Percentiles rank a stretch among this genome's conserved stretches.
Evolutionary conservation across 179 eudicot species (phyloP).

Genomic region (Monotropa hypopitys): DNA sequence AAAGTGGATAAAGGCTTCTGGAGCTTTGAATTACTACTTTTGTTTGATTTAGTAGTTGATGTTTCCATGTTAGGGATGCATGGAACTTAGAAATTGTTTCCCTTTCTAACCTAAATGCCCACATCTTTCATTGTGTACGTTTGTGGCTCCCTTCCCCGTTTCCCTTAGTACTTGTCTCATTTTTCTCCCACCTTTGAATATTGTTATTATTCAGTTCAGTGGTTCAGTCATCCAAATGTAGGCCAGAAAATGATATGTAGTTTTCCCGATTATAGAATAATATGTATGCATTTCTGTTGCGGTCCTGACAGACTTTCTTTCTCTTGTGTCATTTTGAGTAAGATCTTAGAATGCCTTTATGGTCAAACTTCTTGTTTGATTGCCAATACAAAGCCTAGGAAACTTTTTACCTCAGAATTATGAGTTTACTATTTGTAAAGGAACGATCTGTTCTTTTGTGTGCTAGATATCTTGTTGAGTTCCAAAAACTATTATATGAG

Average conservation of each 20-base stretch:
- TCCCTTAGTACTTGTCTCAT: too few species aligned
- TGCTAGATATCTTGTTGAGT: too few species aligned
- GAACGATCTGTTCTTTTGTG: not conserved
- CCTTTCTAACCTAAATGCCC: not conserved
- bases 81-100: not conserved
- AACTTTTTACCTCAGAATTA: not conserved
- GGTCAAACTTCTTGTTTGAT: not conserved
- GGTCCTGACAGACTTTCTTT: not conserved
- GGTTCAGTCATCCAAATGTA: not conserved
- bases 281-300: not conserved
- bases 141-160: not conserved
- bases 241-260: not conserved
- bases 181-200: not conserved
- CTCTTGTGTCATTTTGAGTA: not conserved
- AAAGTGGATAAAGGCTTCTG: not conserved
- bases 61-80: not conserved
- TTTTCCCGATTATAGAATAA: not conserved
- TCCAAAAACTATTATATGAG: too few species aligned
- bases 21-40: not conserved
- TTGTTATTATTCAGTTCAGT: not conserved
- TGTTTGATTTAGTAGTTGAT: not conserved
- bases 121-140: not conserved
- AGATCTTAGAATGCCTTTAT: not conserved
- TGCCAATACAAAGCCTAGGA: not conserved
- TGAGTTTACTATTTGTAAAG: not conserved